Evolutionary conservation across 805 yeast genomes (phyloP), one percentile per base, ranked within the genome.

Genomic region (Candida hispaniensis): DNA sequence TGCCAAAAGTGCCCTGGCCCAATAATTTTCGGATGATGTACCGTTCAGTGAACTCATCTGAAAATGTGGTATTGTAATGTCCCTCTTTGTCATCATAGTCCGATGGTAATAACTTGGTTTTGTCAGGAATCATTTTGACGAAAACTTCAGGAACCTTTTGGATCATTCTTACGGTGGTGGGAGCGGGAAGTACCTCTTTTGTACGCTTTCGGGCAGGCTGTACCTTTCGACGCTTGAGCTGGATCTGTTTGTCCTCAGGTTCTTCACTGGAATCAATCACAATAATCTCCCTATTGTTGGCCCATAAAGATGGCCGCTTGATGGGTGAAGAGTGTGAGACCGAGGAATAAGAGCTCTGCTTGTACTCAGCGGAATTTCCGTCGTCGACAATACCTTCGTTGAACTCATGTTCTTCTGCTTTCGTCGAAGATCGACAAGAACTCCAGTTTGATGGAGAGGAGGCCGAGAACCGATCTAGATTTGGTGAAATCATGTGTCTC

Each of bases 1-100:
- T 83, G 9, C 94, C 94, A 60, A 82, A 83, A 1, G 95, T 83
- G 9, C 95, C 95, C 49, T 83, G 94, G 21, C 95, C 95, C 39
- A 91, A 61, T 19, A 83, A 59, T 40, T 72, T 66, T 19, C 69
- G 57, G 8, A 86, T 77, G 12, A 67, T 59, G 54, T 79, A 86
- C 28, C 94, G 58, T 34, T 79, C 74, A n/a, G 93, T 61, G 39
- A 62, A 58, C 13, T 43, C 41, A 16, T 59, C 47, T 33, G 60
- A 55, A 13, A 48, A 47, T n/a, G 48, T 39, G 23, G 59, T 55
- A 8, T 51, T 39, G 26, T 40, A 48, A 18, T 49, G 52, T 14
- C 52, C 52, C 30, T 58, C 61, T 13, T 55, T 46, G 30, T 56
- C 61, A 41, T 56, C 60, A 34, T 41, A 44, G 10, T 36, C 26